phyloP scores from a whole-genome alignment of 768 basidiomycete species.

The Hericium erinaceus region DNA sequence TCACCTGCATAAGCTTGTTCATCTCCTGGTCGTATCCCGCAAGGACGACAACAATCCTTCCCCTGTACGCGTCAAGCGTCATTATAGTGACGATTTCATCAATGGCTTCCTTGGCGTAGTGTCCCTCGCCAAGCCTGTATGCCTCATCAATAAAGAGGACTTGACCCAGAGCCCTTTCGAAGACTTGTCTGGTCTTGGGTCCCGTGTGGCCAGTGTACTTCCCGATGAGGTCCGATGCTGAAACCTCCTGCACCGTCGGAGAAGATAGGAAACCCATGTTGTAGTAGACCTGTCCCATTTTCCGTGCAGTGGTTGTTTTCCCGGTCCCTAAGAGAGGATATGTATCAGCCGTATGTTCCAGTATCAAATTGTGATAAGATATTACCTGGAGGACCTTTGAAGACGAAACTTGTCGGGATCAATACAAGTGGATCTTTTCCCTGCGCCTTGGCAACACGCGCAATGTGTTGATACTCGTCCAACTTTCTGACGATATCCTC shows the following conservation, averaged over 20 bases:
- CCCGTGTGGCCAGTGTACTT: conserved; percentile 67
- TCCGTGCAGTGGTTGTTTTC: conserved; percentile 53
- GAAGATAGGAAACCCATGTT: conserved; percentile 51
- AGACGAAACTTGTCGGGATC: conserved; percentile 55
- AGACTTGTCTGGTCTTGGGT: conserved; percentile 48
- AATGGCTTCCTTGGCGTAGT: conserved; percentile 60
- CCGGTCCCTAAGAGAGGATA: conserved; percentile 35
- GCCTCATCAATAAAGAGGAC: conserved; percentile 70
- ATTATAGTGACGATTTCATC: conserved; percentile 61
- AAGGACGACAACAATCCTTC: conserved; percentile 58
- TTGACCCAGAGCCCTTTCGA: conserved; percentile 57
- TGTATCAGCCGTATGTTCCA: not conserved
- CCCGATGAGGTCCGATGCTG: conserved; percentile 60
- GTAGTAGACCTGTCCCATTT: conserved; percentile 53
- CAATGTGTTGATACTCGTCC: conserved; percentile 42
- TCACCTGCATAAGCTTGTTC: conserved; percentile 47
- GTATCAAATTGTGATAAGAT: conserved; percentile 7
- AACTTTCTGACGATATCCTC: conserved; percentile 44
- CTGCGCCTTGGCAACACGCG: conserved; percentile 29
- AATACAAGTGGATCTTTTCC: conserved; percentile 28
- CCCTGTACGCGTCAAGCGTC: conserved; percentile 46
- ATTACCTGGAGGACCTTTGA: conserved; percentile 64
- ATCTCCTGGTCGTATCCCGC: conserved; percentile 67
- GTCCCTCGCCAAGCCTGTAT: conserved; percentile 51
- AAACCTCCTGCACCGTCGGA: conserved; percentile 51